phyloP scores from a whole-genome alignment of 345 rosid species.

The Stellera chamaejasme region DNA sequence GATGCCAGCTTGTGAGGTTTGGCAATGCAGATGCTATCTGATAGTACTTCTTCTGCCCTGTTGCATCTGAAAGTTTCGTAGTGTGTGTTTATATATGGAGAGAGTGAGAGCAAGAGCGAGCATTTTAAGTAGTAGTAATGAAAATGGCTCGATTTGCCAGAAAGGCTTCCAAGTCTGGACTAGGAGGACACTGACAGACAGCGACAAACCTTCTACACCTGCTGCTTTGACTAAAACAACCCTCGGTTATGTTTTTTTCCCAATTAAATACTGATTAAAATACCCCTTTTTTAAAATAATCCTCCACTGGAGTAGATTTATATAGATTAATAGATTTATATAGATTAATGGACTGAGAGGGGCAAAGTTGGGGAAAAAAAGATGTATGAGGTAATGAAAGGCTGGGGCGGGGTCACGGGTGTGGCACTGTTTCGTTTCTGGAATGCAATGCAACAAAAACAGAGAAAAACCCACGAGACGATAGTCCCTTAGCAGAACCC shows the following conservation, averaged over 20 bases:
- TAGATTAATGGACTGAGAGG: too few relatives aligned
- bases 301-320: too few relatives aligned
- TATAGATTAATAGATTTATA: too few relatives aligned
- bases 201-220: slow-evolving; percentile 10
- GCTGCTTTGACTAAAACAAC: slow-evolving; percentile 9
- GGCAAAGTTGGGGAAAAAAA: too few relatives aligned
- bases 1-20: background rate
- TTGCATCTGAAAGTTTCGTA: background rate
- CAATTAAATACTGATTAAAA: too few relatives aligned
- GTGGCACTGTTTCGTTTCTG: too few relatives aligned
- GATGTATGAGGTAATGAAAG: too few relatives aligned
- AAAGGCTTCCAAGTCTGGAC: slow-evolving; percentile 16
- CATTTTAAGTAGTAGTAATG: background rate
- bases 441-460: too few relatives aligned
- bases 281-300: too few relatives aligned
- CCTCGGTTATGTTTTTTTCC: background rate
- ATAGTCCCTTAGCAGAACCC: too few relatives aligned
- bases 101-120: slow-evolving; percentile 5
- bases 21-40: background rate
- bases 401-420: too few relatives aligned
- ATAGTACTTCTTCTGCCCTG: background rate
- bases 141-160: slow-evolving; percentile 29
- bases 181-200: slow-evolving; percentile 18
- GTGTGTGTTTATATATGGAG: background rate
- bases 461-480: too few relatives aligned